phyloP scores from a whole-genome alignment of 164 flowering plant species.

The Akebia trifoliata region DNA sequence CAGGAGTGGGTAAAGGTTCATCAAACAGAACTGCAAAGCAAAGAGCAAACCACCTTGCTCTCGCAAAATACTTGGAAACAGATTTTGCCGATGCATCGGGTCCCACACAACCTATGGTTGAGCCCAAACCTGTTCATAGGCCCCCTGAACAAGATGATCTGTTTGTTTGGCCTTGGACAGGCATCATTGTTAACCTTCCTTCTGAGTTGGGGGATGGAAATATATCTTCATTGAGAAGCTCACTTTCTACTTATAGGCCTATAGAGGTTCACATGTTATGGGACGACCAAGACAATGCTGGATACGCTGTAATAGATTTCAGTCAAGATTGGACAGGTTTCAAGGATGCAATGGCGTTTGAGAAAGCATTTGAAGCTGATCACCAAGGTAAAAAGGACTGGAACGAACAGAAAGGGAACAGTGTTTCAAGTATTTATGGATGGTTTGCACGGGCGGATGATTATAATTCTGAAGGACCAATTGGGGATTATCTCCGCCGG shows the following conservation, averaged over 20 bases:
- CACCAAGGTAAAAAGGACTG: conserved; percentile 64
- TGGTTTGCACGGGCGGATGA: conserved; percentile 98
- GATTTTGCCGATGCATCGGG: conserved; percentile 35
- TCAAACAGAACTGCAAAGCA: conserved; percentile 57
- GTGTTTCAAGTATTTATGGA: conserved; percentile 53
- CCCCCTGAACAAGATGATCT: conserved; percentile 32
- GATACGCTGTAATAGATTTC: conserved; percentile 14
- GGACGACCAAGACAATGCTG: neutral
- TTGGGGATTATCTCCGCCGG: conserved; percentile 70
- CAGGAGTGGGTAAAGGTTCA: conserved; percentile 70
- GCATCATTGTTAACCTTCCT: conserved; percentile 44
- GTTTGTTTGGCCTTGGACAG: conserved; percentile 78
- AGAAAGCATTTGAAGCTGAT: conserved; percentile 14
- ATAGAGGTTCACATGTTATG: conserved; percentile 7
- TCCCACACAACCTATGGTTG: conserved; percentile 13
- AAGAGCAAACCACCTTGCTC: conserved; percentile 73
- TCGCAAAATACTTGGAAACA: conserved; percentile 51
- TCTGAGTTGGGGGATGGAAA: conserved; percentile 17
- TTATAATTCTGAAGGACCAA: conserved; percentile 36
- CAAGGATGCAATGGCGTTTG: conserved; percentile 23
- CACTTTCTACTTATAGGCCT: conserved; percentile 6
- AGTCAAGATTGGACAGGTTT: conserved; percentile 16
- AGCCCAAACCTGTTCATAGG: conserved; percentile 24
- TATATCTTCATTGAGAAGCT: conserved; percentile 2
- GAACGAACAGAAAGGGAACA: conserved; percentile 21